Conservation (phyloP, 768 basidiomycete species). For the Trametes villosa region DNA sequence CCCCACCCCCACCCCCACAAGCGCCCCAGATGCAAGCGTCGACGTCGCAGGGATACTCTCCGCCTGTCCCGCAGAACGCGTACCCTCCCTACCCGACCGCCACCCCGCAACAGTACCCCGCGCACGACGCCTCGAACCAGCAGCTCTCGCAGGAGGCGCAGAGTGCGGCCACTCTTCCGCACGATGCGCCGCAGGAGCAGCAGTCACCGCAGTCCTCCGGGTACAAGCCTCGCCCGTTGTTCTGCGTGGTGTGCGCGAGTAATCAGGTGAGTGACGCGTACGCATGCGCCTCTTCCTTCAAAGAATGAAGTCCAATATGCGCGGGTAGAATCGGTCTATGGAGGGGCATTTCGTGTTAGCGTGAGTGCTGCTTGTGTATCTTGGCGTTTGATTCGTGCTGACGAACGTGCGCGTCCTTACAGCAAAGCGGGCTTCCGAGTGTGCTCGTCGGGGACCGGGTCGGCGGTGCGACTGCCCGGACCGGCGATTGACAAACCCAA, state of each 20-base stretch:
- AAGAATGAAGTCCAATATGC: not conserved
- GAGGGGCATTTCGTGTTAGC: conserved; percentile 91
- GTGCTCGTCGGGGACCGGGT: conserved; percentile 94
- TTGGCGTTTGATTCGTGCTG: not conserved
- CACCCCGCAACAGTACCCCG: conserved; percentile 29
- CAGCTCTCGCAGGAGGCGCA: conserved; percentile 34
- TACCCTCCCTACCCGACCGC: conserved; percentile 29
- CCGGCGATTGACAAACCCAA: conserved; percentile 97
- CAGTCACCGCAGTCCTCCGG: conserved; percentile 3
- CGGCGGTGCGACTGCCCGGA: conserved; percentile 94
- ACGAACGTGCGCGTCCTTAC: conserved; percentile 13
- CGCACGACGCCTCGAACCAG: conserved; percentile 30
- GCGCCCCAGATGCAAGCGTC: conserved; percentile 13
- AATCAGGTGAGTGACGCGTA: conserved; percentile 77
- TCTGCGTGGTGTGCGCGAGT: conserved; percentile 99
- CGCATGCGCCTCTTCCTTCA: not conserved
- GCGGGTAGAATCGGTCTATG: conserved; percentile 92
- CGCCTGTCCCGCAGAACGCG: conserved; percentile 17
- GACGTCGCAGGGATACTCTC: conserved; percentile 18
- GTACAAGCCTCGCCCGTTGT: conserved; percentile 77
- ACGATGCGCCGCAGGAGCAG: conserved; percentile 7
- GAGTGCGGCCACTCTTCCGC: conserved; percentile 20
- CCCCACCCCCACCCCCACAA: conserved; percentile 17
- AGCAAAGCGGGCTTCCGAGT: conserved; percentile 93
- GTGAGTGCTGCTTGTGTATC: conserved; percentile 52